Base-by-base conservation (phyloP, 768 basidiomycete genomes). In the Agrocybe pediades region DNA sequence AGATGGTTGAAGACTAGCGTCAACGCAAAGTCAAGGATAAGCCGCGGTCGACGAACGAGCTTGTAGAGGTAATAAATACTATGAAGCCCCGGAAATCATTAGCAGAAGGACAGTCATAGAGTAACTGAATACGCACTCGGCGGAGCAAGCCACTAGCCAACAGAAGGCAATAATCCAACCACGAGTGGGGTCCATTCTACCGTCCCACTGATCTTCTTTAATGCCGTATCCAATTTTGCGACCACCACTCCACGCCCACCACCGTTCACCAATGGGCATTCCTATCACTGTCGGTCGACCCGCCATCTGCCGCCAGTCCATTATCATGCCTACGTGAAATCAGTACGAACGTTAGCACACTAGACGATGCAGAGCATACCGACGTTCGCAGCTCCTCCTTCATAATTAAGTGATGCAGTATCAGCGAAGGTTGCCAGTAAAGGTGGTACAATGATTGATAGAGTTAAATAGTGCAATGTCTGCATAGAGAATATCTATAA, bases 231-330 rank as follows among this genome's bases (percentile, higher is more conserved):
- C 89, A 44, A 95, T 79, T 63, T 83, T 84, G 70, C 84, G 83
- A 2, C 92, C 90, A 42, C 88, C 85, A 63, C 86, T 86, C 90
- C 92, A 93, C 5, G 85, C 87, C 62, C 89, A 86, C 88, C 88
- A 91, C 41, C 81, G 72, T 40, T 84, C 81, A 49, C 82, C 81
- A 16, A 84, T 87, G 20, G 84, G 80, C 51, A 84, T 69, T 23
- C 82, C 82, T 51, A 80, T 81, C 19, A 89, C 84, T 0, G 94
- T 95, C 3, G 90, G 85, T 47, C 82, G 73, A 3, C 93, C 90
- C 1, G 95, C 90, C 84, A 99, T 88, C 70, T 98, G 91, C 42
- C 94, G 81, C 97, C 97, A 99, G 72, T 98, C 95, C 87, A 99
- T 93, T 30, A 98, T 76, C 88, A 94, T 92, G 2, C 88, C 89